Base-by-base conservation (phyloP, 1,284 basidiomycete species). In the Sanguinoderma infundibulare region DNA sequence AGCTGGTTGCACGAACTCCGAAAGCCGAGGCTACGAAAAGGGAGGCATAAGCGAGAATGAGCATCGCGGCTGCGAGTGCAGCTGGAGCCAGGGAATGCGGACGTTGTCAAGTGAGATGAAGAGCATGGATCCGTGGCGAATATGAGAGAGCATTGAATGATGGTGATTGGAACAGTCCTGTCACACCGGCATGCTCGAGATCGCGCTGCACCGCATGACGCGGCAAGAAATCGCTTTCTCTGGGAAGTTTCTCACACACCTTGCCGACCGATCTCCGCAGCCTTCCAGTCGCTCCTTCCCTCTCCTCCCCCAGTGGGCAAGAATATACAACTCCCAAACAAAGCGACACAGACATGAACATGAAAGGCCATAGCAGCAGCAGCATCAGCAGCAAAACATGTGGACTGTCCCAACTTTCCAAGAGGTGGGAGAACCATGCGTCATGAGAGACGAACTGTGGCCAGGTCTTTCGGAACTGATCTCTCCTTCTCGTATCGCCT, bases 1-100 rank as follows among this genome's bases (percentile, higher is more conserved):
- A 87, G n/a, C 17, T 8, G n/a, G 4, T 20, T 3, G 46, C 46
- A 2, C 28, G 10, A 32, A 49, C 46, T 8, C 46, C 28, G 15
- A 49, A 4, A 30, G 28, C 46, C 28, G n/a, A 49, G n/a, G 46
- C 28, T 17, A 26, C 46, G 2, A 8, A 28, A 17, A 47, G 14
- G 5, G 26, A n/a, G 15, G n/a, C 28, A 17, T 28, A 30, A 20
- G 46, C 46, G 5, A 49, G 8, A 1, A n/a, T 30, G 8, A 9
- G 46, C 46, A 49, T 49, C n/a, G 28, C 8, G 28, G 17, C n/a
- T 17, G 46, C 28, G n/a, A 17, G n/a, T 28, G 17, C 46, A 49
- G 28, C 46, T 28, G 28, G 32, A 26, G 24, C 28, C n/a, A 15
- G 46, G 42, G 46, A 20, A 17, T 32, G 28, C 17, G 17, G 46